phyloP scores from a whole-genome alignment of 2,329 filamentous ascomycete species.

The Chaetomium strumarium region DNA sequence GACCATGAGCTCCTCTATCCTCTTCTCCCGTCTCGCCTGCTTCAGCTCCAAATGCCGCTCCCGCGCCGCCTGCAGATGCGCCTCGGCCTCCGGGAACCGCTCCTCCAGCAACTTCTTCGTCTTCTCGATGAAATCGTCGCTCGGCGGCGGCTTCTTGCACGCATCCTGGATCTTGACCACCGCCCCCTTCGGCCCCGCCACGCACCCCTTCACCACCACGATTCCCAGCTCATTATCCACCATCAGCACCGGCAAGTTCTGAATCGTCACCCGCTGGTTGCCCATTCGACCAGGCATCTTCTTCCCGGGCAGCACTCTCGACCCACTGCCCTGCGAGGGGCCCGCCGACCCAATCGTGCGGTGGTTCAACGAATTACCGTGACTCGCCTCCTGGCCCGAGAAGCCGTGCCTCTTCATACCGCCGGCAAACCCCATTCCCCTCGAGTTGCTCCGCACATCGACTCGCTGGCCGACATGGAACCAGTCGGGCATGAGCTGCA shows the following conservation, averaged over 20 bases:
- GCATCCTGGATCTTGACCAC: constrained; percentile 84
- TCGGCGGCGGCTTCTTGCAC: constrained; percentile 67
- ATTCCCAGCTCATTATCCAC: constrained; percentile 83
- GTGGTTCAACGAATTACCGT: constrained; percentile 95
- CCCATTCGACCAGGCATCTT: constrained; percentile 98
- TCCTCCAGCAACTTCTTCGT: constrained; percentile 39
- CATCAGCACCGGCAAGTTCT: constrained; percentile 85
- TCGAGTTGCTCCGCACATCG: constrained; percentile 71
- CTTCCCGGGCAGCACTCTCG: constrained; percentile 89
- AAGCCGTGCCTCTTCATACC: constrained; percentile 98
- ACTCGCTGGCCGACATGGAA: constrained; percentile 87
- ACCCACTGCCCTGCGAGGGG: constrained; percentile 85
- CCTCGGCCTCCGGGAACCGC: constrained; percentile 42
- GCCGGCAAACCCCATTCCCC: constrained; percentile 91
- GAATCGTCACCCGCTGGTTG: constrained; percentile 76
- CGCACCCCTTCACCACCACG: constrained; percentile 78
- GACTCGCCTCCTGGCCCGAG: constrained; percentile 78
- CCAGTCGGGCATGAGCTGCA: constrained; percentile 77
- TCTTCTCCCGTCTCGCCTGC: constrained; percentile 40
- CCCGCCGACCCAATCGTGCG: constrained; percentile 86
- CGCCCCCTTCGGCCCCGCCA: constrained; percentile 83
- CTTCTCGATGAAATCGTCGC: constrained; percentile 42
- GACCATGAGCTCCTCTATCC: constrained; percentile 32
- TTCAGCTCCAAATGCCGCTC: constrained; percentile 49
- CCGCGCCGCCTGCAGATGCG: constrained; percentile 44